Percentiles rank a stretch among this genome's conserved stretches.
Conservation (phyloP, 352 stramenopile genomes). For the Pelagophyceae sp. region DNA sequence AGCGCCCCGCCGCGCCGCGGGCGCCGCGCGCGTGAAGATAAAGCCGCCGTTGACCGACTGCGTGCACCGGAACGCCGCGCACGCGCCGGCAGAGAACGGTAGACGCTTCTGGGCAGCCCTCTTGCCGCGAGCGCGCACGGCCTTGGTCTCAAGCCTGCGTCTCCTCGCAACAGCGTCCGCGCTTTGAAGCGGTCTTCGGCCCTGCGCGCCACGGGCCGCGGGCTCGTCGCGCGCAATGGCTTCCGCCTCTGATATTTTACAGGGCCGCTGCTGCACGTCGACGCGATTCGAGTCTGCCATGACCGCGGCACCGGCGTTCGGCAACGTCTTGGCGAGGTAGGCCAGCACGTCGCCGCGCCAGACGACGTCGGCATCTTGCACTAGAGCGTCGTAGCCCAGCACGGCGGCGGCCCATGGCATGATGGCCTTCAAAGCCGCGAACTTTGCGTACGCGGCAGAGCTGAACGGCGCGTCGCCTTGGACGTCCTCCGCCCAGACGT, state of each 20-base stretch:
- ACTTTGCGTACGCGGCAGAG: neutral
- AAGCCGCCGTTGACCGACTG: constrained; percentile 11
- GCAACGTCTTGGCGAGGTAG: neutral
- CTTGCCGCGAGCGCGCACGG: neutral
- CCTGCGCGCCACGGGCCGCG: too few relatives aligned
- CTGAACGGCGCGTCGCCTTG: neutral
- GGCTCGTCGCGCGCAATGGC: neutral
- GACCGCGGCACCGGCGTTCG: neutral
- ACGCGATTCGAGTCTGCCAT: constrained; percentile 13
- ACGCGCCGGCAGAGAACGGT: neutral
- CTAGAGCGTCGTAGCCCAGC: neutral
- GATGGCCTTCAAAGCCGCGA: constrained; percentile 11
- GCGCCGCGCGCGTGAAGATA: neutral
- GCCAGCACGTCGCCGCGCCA: constrained; percentile 14
- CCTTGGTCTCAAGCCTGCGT: too few relatives aligned
- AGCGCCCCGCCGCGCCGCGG: too few relatives aligned
- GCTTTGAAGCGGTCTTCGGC: too few relatives aligned
- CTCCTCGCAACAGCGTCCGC: too few relatives aligned
- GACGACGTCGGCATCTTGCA: constrained; percentile 16
- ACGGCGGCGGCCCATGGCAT: constrained; percentile 10
- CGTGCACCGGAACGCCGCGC: neutral
- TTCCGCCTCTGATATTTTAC: neutral
- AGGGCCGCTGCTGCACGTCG: neutral
- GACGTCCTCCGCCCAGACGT: neutral
- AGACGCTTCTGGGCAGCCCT: too few relatives aligned